Evolutionary conservation across 352 stramenopile species (phyloP), one percentile per base, ranked within the genome.

Genomic region (Globisporangium spinosum): DNA sequence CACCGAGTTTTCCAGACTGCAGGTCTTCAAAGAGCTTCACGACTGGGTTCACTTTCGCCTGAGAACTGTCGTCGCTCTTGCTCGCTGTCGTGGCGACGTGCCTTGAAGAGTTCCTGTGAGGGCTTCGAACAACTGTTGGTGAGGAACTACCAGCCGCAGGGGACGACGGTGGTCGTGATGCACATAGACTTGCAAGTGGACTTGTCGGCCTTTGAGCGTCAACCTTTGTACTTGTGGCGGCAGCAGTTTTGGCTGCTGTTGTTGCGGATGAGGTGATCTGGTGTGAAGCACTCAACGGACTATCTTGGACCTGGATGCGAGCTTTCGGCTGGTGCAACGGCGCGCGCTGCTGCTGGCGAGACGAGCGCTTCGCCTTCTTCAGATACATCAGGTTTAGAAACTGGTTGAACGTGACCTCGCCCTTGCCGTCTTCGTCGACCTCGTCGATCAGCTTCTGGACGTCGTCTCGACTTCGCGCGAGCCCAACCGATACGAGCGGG

Each of bases 401-500:
- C 53, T 90, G 79, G 23, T 82, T 65, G 32, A 94, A 94, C 0
- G 82, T 93, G 64, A 94, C 79, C 35, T 90, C 76, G 8, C 84
- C 86, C 0, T 70, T 85, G 57, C 77, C 80, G 35, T 89, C 77
- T 27, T 80, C 73, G 67, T 92, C 89, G 6, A 94, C 86, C 9
- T 80, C 73, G 43, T 89, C 75, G 32, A 96, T 91, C 29, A 96
- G 70, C 17, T 79, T 69, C 59, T 87, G 79, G 23, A 96, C 87
- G 61, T 96, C 87, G 27, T 89, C 79, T 7, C 84, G 82, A 61
- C 69, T 89, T 8, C 79, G 75, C 25, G 89, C 89, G 25, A 97
- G 77, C 0, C 89, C 89, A 13, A 95, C 87, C 0, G 87, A 95
- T n/a, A 97, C 82, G 15, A 97, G 77, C n/a, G 89, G 89, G 38